Evolutionary conservation across 106 monocot genomes (phyloP).

Genomic region (Cymbidium sinense): DNA sequence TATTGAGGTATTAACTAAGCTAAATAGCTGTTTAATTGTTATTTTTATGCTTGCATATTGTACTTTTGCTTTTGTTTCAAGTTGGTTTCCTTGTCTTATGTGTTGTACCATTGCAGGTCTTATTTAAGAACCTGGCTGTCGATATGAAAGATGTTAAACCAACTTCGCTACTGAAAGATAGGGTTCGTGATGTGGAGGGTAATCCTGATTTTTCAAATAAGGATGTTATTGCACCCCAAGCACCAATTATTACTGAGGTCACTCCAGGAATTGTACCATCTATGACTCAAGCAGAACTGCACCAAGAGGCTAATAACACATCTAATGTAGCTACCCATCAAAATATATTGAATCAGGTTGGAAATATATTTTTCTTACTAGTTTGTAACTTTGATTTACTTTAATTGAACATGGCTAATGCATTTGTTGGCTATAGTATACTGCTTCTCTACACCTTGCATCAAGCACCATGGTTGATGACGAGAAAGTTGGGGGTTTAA

Average conservation of each 20-base stretch:
- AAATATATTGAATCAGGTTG: conserved; percentile 58
- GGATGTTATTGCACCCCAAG: conserved; percentile 53
- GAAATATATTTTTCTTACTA: not conserved
- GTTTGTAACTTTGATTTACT: not conserved
- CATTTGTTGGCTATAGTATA: conserved; percentile 33
- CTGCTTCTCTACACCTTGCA: conserved; percentile 50
- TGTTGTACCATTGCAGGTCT: conserved; percentile 38
- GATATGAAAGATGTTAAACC: conserved; percentile 96
- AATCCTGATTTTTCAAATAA: conserved; percentile 98
- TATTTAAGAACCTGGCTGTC: conserved; percentile 88
- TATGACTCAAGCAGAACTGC: conserved; percentile 56
- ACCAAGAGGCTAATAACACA: conserved; percentile 48
- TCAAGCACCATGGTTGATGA: conserved; percentile 61
- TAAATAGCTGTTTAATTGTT: not conserved
- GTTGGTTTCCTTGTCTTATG: not conserved
- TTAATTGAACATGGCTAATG: not conserved
- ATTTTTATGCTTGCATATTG: not conserved
- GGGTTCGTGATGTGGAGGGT: conserved; percentile 76
- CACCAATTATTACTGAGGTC: conserved; percentile 47
- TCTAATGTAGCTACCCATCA: conserved; percentile 45
- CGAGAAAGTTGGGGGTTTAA: conserved; percentile 57
- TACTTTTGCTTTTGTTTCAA: not conserved
- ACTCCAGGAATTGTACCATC: conserved; percentile 37
- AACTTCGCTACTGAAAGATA: conserved; percentile 78
- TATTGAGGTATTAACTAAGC: conserved; percentile 60